phyloP scores from a whole-genome alignment of 768 basidiomycete genomes.

The Leccinum arenicola region DNA sequence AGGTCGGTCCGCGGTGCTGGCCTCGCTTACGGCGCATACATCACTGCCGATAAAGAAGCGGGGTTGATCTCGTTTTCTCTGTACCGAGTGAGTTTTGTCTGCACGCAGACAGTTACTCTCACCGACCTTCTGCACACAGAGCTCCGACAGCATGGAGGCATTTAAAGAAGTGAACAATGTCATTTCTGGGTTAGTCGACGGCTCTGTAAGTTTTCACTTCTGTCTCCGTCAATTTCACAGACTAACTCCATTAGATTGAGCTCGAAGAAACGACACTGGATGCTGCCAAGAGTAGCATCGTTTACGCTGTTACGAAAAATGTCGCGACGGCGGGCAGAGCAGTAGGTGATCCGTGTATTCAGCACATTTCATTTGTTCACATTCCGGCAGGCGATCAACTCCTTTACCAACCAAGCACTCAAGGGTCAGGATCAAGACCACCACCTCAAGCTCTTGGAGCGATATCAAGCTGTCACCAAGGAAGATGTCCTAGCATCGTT shows the following conservation, averaged over 20 bases:
- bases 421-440: conserved; percentile 75
- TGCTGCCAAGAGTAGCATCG: conserved; percentile 89
- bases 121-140: conserved; percentile 43
- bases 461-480: conserved; percentile 77
- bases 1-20: conserved; percentile 92
- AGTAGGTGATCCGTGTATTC: conserved; percentile 43
- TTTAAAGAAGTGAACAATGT: conserved; percentile 79
- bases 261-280: conserved; percentile 82
- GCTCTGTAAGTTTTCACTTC: conserved; percentile 52
- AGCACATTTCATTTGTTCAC: conserved; percentile 9
- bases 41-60: conserved; percentile 71
- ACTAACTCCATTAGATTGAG: conserved; percentile 51
- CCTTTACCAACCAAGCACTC: conserved; percentile 90
- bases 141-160: conserved; percentile 75
- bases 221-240: not conserved
- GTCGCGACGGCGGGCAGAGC: conserved; percentile 88
- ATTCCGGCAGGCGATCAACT: conserved; percentile 60
- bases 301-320: conserved; percentile 74
- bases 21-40: conserved; percentile 88
- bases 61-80: conserved; percentile 74
- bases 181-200: conserved; percentile 75
- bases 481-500: conserved; percentile 71
- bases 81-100: conserved; percentile 58
- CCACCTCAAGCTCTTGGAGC: conserved; percentile 72
- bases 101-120: not conserved